A percentile compares a stretch with the other conserved stretches of the same genome.
These are phyloP conservation scores for Henningerozyma blattae DNA, from an alignment of 805 yeast genomes.

Conservation along the genomic window DNA sequence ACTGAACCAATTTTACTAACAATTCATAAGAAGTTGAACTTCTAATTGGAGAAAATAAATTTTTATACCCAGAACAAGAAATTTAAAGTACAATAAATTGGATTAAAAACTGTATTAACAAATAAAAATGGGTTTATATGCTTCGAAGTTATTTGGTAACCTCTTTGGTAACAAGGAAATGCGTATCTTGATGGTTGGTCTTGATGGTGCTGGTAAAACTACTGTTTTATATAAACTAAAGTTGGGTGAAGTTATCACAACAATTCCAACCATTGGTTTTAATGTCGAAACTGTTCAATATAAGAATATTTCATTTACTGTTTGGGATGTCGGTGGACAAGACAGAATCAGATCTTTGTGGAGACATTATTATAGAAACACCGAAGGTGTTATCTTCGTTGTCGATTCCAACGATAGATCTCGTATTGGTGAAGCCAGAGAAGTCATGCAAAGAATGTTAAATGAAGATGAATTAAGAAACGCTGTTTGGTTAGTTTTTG, in stretches of 20 bases:
- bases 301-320: conserved; percentile 92
- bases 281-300: conserved; percentile 96
- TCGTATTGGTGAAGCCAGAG: conserved; percentile 96
- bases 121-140: conserved; percentile 79
- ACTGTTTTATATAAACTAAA: conserved; percentile 90
- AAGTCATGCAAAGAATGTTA: conserved; percentile 95
- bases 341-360: conserved; percentile 97
- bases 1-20: too few relatives aligned
- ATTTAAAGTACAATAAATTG: too few relatives aligned
- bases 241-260: conserved; percentile 91
- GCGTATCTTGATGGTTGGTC: conserved; percentile 97
- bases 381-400: conserved; percentile 96
- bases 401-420: conserved; percentile 97
- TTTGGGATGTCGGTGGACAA: conserved; percentile 99
- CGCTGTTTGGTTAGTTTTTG: conserved; percentile 88
- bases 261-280: conserved; percentile 95
- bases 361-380: conserved; percentile 98
- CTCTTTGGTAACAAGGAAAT: conserved; percentile 95
- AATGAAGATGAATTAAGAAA: conserved; percentile 97
- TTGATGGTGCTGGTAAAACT: conserved; percentile 98
- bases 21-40: too few relatives aligned
- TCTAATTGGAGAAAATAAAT: too few relatives aligned
- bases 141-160: conserved; percentile 88
- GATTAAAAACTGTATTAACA: too few relatives aligned
- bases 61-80: too few relatives aligned